A percentile compares a stretch with the other conserved stretches of the same genome.
These are phyloP conservation scores for Comarum palustre DNA, from an alignment of 306 rosid species.

Conservation along the genomic window DNA sequence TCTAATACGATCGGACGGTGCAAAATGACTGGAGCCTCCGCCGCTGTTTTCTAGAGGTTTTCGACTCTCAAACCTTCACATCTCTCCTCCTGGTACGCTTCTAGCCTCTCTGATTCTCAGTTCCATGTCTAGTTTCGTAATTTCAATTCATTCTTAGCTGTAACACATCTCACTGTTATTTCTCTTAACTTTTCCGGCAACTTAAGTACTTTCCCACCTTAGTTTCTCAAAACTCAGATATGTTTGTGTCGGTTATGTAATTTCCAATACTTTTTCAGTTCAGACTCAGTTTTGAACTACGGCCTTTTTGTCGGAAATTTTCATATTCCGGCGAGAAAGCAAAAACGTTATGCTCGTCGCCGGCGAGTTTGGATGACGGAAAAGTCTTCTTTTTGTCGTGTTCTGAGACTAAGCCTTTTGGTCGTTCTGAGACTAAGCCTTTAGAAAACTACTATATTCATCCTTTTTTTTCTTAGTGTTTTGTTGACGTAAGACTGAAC, in stretches of 20 bases:
- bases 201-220: too few species aligned
- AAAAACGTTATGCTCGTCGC: not conserved
- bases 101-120: conserved; percentile 10
- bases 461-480: not conserved
- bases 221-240: not conserved
- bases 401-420: conserved; percentile 12
- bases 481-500: conserved; percentile 12
- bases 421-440: conserved; percentile 7
- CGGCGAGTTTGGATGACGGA: conserved; percentile 7
- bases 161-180: not conserved
- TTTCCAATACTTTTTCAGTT: not conserved
- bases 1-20: conserved; percentile 63
- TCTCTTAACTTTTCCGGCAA: not conserved
- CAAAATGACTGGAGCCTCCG: conserved; percentile 45
- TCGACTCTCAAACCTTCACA: conserved; percentile 47
- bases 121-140: conserved; percentile 8
- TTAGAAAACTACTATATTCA: not conserved
- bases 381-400: conserved; percentile 23
- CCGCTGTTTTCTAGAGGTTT: conserved; percentile 43
- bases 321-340: not conserved
- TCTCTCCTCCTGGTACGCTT: conserved; percentile 56
- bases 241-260: not conserved
- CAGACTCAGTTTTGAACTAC: not conserved
- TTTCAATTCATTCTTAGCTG: not conserved
- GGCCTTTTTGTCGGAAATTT: not conserved